Percentiles rank a stretch among this genome's conserved stretches.
Evolutionary conservation across 495 filamentous ascomycete genomes (phyloP).

Genomic region (Hypoxylon fragiforme): DNA sequence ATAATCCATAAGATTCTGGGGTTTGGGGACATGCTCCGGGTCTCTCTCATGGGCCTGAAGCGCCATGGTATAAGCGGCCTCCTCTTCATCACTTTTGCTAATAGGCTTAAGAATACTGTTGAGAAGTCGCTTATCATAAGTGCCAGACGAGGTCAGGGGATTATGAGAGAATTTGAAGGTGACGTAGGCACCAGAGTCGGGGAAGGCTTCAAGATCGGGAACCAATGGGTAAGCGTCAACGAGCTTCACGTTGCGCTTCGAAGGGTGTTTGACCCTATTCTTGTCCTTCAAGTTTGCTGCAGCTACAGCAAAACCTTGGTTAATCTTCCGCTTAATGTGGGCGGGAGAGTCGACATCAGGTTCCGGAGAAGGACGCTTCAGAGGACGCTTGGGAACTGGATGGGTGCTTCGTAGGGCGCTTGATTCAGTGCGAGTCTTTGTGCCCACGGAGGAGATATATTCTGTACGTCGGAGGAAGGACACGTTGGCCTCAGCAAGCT

Average conservation of each 20-base stretch:
- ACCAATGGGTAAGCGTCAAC: constrained; percentile 80
- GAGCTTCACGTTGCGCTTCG: constrained; percentile 74
- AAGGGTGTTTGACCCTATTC: constrained; percentile 77
- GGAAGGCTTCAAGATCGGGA: constrained; percentile 84
- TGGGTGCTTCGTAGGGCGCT: constrained; percentile 42
- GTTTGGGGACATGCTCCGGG: constrained; percentile 63
- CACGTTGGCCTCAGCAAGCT: constrained; percentile 64
- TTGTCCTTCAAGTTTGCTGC: constrained; percentile 66
- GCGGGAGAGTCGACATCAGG: constrained; percentile 72
- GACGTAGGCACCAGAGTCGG: constrained; percentile 84
- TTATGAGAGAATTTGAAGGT: constrained; percentile 87
- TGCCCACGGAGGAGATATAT: constrained; percentile 78
- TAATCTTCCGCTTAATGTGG: constrained; percentile 77
- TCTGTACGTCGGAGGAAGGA: constrained; percentile 96
- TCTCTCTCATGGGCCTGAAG: constrained; percentile 64
- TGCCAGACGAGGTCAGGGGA: constrained; percentile 61
- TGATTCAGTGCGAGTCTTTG: constrained; percentile 42
- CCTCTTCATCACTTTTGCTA: constrained; percentile 52
- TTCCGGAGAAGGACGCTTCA: constrained; percentile 49
- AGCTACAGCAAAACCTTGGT: constrained; percentile 86
- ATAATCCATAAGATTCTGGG: constrained; percentile 69
- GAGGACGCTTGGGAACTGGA: constrained; percentile 30
- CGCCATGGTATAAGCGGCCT: constrained; percentile 54
- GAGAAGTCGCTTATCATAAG: constrained; percentile 81
- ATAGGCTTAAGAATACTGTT: constrained; percentile 75